Base-by-base conservation (phyloP, 768 basidiomycete genomes). In the Tulasnella sp. region DNA sequence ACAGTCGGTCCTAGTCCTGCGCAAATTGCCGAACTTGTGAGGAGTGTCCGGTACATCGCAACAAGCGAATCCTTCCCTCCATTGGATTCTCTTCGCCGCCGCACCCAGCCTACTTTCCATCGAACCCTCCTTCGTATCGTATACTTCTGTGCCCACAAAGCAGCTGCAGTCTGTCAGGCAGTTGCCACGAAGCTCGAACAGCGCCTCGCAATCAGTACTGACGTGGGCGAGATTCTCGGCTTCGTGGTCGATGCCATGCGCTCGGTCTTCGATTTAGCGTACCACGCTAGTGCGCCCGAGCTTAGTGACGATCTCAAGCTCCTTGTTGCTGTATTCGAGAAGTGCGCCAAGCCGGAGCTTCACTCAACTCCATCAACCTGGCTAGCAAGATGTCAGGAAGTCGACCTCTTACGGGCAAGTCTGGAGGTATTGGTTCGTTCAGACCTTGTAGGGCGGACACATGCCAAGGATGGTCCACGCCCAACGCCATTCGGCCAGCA, bases 291-390 rank as follows among this genome's bases (percentile, higher is more conserved):
- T 22, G 19, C 40, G 14, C n/a, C 45, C 40, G 45, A 45, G 22
- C 91, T 81, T 78, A 93, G 95, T 82, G 85, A 87, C 25, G 93
- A 97, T 78, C 89, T 96, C 87, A 90, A 93, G 78, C 85, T 94
- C 14, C 84, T 94, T 15, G 89, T 94, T 5, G 88, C 92, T 8
- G 90, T 92, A n/a, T 93, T 96, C 78, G 89, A 93, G 79, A 91
- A 93, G 80, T 91, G 91, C 81, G 93, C 88, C 8, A 87, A 88
- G 11, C 84, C 86, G 2, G 91, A 93, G 75, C 85, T 94, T 77
- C 89, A 87, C 45, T 85, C 87, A 0, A 91, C 93, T 0, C 89
- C 92, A 0, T 84, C 89, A 0, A 81, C 88, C 29, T 98, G 96
- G 96, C 85, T 98, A 54, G 86, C 90, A 22, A 85, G 88, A 58